phyloP scores from a whole-genome alignment of 371 early-diverging fungal genomes.

The Mortierella sp. region DNA sequence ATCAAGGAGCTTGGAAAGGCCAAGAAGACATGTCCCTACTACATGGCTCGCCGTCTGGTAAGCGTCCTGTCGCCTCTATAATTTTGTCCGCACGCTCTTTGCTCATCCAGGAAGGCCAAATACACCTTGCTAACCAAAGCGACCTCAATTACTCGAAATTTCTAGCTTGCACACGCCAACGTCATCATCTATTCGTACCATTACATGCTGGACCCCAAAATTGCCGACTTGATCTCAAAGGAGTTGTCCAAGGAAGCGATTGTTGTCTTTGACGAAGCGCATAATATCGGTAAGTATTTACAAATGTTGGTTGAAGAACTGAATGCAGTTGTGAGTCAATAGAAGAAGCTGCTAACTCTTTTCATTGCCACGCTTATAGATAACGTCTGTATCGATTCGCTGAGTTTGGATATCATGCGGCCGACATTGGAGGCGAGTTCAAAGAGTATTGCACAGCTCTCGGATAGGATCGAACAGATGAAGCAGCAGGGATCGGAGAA shows the following conservation, averaged over 20 bases:
- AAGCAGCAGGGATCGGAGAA: constrained; percentile 90
- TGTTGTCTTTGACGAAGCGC: constrained; percentile 99
- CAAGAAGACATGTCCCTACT: constrained; percentile 96
- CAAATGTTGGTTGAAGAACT: no score
- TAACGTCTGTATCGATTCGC: constrained; percentile 98
- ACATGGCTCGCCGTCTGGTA: constrained; percentile 90
- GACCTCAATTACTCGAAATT: not conserved
- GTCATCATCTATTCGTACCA: constrained; percentile 99
- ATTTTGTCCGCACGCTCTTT: not conserved
- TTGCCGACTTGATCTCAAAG: constrained; percentile 96
- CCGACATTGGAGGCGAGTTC: constrained; percentile 93
- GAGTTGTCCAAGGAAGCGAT: constrained; percentile 96
- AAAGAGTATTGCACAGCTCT: constrained; percentile 79
- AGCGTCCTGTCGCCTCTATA: constrained; percentile 5
- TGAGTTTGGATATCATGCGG: constrained; percentile 95
- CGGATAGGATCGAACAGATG: constrained; percentile 83
- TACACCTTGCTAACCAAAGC: no score
- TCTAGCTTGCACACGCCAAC: constrained; percentile 89
- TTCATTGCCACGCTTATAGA: constrained; percentile 63
- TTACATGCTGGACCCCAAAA: constrained; percentile 99
- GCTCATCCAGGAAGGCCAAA: no score
- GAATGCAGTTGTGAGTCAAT: no score
- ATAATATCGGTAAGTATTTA: constrained; percentile 99
- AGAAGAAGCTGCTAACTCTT: no score
- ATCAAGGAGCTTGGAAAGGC: constrained; percentile 83